Base-by-base conservation (phyloP, 2,329 filamentous ascomycete genomes). In the Alternaria consortialis region DNA sequence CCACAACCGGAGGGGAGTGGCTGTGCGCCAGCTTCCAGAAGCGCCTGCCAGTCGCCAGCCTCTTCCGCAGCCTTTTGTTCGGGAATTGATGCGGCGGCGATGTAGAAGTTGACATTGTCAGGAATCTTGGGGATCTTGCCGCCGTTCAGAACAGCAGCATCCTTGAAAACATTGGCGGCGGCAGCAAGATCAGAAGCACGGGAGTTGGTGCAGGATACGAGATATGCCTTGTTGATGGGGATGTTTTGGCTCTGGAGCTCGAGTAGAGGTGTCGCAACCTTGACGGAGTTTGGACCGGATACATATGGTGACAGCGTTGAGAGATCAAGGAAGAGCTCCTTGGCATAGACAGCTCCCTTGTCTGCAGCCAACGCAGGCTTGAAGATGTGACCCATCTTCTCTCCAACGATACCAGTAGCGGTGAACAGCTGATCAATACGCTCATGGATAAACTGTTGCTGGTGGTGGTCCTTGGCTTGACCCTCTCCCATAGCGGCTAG, bases 141-240 rank as follows among this genome's bases (percentile, higher is more conserved):
- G 25, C 83, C 83, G 56, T 87, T 86, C 47, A 82, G 66, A 13
- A 76, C 82, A 0, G 90, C 87, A 1, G 91, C 92, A 39, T 94
- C 90, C 57, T 87, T 88, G 84, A 98, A 97, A 2, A 98, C 94
- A 46, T 86, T 87, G 1, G 93, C 94, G 1, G 94, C 94, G 0
- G 91, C 89, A 0, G 88, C 88, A 13, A 98, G 83, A 76, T 98
- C 94, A 0, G 91, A 93, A 9, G 88, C 86, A 51, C 94, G 85
- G 0, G 88, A 90, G 80, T 97, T 97, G 6, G 94, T 98, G 83
- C 94, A 98, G 0, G 90, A 93, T 0, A 97, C 90, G 0, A 97
- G 83, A 76, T 97, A 97, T 0, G 92, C 93, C 74, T 91, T 93
- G 82, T 97, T 81, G 23, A 98, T 79, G 50, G 87, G 85, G 76